These are phyloP conservation scores for Haplosporangium gracile DNA, from an alignment of 192 early-diverging fungal genomes.

Conservation along the genomic window DNA sequence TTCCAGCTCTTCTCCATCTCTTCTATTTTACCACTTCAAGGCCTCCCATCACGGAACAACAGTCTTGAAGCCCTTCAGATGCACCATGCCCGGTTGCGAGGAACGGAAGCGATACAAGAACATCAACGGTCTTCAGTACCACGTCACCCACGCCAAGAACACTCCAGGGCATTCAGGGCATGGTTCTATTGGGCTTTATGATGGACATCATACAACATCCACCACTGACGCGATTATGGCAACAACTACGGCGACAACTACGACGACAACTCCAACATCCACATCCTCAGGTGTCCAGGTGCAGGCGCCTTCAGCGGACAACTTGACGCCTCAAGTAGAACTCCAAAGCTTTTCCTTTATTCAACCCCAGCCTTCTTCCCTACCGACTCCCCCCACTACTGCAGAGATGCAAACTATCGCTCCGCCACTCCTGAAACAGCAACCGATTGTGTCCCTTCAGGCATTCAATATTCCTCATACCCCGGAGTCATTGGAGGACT, in stretches of 20 bases:
- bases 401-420: constrained; percentile 24
- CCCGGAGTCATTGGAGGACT: constrained; percentile 29
- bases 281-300: neutral
- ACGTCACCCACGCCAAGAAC: constrained; percentile 73
- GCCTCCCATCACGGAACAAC: constrained; percentile 44
- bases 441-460: constrained; percentile 26
- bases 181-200: neutral
- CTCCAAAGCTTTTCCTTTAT: constrained; percentile 14
- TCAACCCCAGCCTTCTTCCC: constrained; percentile 1
- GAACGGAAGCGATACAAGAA: constrained; percentile 87
- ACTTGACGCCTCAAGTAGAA: neutral
- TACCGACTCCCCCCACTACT: constrained; percentile 18
- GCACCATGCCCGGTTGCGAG: constrained; percentile 77
- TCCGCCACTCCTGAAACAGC: neutral
- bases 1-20: constrained; percentile 44
- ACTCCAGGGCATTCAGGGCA: constrained; percentile 43
- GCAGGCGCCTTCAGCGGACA: neutral
- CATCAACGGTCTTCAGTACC: constrained; percentile 87
- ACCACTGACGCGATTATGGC: neutral
- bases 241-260: neutral
- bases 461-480: constrained; percentile 50
- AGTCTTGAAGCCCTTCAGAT: constrained; percentile 80
- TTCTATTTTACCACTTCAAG: constrained; percentile 52
- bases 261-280: neutral
- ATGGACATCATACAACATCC: neutral